Evolutionary conservation across 331 rosid species (phyloP), one percentile per base, ranked within the genome.

Genomic region (Quercus lobata): DNA sequence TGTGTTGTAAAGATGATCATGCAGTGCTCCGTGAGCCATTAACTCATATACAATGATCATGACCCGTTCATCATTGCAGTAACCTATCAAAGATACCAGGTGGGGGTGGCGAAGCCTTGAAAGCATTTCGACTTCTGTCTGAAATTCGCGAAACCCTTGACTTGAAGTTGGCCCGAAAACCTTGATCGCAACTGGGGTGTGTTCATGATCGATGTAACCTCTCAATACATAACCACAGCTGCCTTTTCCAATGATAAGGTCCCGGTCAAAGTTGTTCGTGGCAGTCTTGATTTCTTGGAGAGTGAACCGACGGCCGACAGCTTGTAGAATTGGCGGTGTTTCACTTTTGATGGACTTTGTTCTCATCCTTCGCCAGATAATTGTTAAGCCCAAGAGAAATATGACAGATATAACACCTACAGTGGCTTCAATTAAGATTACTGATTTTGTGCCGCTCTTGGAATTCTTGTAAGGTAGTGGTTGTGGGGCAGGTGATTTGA

Each of bases 1-100:
- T 5, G 82, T 55, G 27, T 72, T 65, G 57, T 83, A 83, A 21
- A 88, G 66, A 69, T 86, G 85, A 1, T 75, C 83, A 0, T 74
- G 75, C 0, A 88, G 87, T 1, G 90, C 86, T 27, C 86, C 87
- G 49, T 35, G 62, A 0, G 75, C 30, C 92, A 90, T 88, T 79
- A 83, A 88, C 0, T 91, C 91, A 16, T 91, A 91, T 0, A 91
- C 88, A 0, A 88, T 73, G 7, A 90, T 90, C 87, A 82, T 87
- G 78, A 83, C 89, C 0, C 57, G 37, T 1, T 76, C 69, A 0
- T 89, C 88, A 3, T 77, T 71, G 34, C 91, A 89, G 63, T 80
- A 87, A 14, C 88, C 89, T 0, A 89, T 70, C 0, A 89, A 73
- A 2, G 92, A 74, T 4, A 88, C 89, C 7, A 84, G 46, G 2